Evolutionary conservation across 164 flowering plant genomes (phyloP), one percentile per base, ranked within the genome.

Genomic region (Aristolochia californica): DNA sequence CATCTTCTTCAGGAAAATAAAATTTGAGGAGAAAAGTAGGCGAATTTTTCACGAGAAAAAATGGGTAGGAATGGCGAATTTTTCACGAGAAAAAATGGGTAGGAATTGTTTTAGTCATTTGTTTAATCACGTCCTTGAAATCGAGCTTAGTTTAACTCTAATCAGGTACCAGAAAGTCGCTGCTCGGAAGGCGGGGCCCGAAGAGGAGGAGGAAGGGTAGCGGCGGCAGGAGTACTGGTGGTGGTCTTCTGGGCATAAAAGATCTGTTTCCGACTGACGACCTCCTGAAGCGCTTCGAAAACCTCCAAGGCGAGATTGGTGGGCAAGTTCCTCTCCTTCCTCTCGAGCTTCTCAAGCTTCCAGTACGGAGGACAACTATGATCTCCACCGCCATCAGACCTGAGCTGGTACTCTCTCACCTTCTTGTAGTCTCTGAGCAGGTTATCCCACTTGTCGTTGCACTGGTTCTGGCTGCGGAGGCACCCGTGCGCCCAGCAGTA

Each of bases 401-500:
- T 53, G 26, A 61, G 49, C 58, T 75, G 70, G 62, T 68, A 66
- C 13, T 72, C 75, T 3, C 72, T 69, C 43, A 76, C 77, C 56
- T 76, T 76, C 68, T 76, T 76, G 70, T 72, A 76, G 30, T 76
- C 79, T n/a, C 79, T 55, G 13, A 73, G 49, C 45, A 73, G 68
- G 34, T 76, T 76, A 44, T 76, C 79, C 79, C 77, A 76, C 61
- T 70, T 76, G 67, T 76, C 79, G 61, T 76, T 76, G 52, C 79
- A 76, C 63, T 76, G 79, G 66, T 70, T 76, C 23, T 76, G 77
- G 72, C 77, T 76, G 14, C 77, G 59, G 45, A 60, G 45, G 44
- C 79, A 76, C 2, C 74, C 73, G 21, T 66, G n/a, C 43, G 15
- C 21, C 77, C 76, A 76, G 62, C 79, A 76, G 58, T 72, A 72